These are phyloP conservation scores for Trichoderma guizhouense DNA, from an alignment of 2,329 filamentous ascomycete species.

Conservation along the genomic window DNA sequence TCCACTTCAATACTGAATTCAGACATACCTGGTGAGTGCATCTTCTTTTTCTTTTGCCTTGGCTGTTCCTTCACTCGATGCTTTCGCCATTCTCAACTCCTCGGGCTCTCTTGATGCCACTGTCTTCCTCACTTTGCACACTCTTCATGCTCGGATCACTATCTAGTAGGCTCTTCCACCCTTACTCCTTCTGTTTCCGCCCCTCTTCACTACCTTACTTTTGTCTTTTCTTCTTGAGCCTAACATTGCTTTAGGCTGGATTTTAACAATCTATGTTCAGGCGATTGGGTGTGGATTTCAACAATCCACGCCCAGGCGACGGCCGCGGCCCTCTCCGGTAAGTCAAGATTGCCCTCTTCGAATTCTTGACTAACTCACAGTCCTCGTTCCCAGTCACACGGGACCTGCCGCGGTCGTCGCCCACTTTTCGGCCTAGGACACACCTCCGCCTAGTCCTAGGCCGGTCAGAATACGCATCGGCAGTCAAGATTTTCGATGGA, in stretches of 20 bases:
- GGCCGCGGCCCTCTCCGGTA: neutral
- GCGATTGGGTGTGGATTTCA: neutral
- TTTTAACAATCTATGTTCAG: too few species aligned
- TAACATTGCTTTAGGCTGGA: neutral
- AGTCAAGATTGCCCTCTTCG: neutral
- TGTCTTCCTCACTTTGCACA: neutral
- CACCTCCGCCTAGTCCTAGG: neutral
- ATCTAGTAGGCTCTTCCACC: neutral
- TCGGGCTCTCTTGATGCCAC: neutral
- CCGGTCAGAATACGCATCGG: conserved; percentile 30
- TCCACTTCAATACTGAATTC: neutral
- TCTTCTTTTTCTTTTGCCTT: neutral
- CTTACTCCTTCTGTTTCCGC: neutral
- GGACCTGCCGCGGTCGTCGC: too few species aligned
- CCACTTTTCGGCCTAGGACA: too few species aligned
- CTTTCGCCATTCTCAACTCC: neutral
- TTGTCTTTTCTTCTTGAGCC: neutral
- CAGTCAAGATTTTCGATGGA: conserved; percentile 31
- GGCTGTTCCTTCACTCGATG: neutral
- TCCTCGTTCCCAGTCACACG: accelerated
- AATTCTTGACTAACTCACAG: neutral
- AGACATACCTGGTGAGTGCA: neutral
- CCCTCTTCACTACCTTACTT: neutral
- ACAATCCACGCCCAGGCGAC: neutral
- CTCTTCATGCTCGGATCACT: neutral